Percentiles rank a stretch among this genome's conserved stretches.
These are phyloP conservation scores for Astragalus glycyphyllos DNA, from an alignment of 306 rosid genomes.

Conservation along the genomic window DNA sequence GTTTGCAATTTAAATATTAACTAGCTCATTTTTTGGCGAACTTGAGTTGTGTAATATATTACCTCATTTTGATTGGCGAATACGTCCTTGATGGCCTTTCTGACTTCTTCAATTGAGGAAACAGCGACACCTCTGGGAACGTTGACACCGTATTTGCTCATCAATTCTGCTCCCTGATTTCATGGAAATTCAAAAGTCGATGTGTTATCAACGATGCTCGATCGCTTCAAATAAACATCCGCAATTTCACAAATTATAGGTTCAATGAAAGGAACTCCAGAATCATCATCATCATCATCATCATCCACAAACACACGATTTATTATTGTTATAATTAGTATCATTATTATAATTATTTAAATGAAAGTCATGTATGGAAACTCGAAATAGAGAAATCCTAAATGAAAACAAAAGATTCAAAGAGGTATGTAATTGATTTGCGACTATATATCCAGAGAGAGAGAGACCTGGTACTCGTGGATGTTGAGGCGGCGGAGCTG, in stretches of 20 bases:
- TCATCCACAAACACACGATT: not conserved
- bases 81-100: slow-evolving; percentile 54
- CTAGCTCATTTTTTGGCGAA: not conserved
- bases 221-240: not conserved
- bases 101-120: slow-evolving; percentile 54
- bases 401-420: not conserved
- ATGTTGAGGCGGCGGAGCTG: slow-evolving; percentile 99
- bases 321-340: not conserved
- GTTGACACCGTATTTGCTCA: slow-evolving; percentile 86
- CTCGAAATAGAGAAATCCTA: not conserved
- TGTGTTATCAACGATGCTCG: not conserved
- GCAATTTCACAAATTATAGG: slow-evolving; percentile 8
- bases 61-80: slow-evolving; percentile 67
- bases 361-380: not conserved
- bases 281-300: slow-evolving; percentile 27
- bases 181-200: slow-evolving; percentile 1
- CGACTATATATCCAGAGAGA: not conserved
- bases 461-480: slow-evolving; percentile 91
- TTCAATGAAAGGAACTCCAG: slow-evolving; percentile 11
- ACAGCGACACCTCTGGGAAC: slow-evolving; percentile 63
- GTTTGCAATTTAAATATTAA: slow-evolving; percentile 1
- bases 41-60: not conserved
- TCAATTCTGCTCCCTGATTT: slow-evolving; percentile 89
- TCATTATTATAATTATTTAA: no score
- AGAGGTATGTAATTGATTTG: not conserved